These are phyloP conservation scores for Clonostachys rhizophaga DNA, from an alignment of 2,329 filamentous ascomycete genomes.

Conservation along the genomic window DNA sequence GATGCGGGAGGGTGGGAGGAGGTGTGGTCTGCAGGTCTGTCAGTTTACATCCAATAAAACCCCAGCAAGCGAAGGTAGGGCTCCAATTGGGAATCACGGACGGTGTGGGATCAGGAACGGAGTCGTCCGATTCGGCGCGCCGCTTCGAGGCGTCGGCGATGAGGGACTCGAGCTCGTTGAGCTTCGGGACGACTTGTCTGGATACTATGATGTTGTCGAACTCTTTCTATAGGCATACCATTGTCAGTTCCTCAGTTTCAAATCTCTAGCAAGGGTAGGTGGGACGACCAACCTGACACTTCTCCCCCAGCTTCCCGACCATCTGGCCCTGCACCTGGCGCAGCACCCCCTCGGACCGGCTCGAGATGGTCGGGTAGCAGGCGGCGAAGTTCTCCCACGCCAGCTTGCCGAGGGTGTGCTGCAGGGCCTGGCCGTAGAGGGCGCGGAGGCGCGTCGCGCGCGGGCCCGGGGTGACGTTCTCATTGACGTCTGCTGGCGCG, in stretches of 20 bases:
- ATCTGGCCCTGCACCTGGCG: constrained; percentile 53
- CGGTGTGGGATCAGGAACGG: no score
- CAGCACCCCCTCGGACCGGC: constrained; percentile 43
- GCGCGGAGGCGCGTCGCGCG: constrained; percentile 50
- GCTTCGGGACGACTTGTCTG: constrained; percentile 47
- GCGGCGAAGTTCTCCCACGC: constrained; percentile 52
- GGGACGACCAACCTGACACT: constrained; percentile 36
- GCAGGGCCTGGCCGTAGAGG: constrained; percentile 46
- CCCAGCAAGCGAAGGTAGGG: no score
- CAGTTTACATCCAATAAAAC: no score
- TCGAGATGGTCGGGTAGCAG: constrained; percentile 58
- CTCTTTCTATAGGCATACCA: constrained; percentile 33
- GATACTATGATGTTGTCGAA: constrained; percentile 49
- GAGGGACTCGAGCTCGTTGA: constrained; percentile 56
- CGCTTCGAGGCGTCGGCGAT: constrained; percentile 42
- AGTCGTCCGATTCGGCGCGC: constrained; percentile 15
- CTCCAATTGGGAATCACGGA: no score
- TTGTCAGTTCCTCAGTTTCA: no score
- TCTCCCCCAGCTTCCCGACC: constrained; percentile 47
- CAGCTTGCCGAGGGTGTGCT: constrained; percentile 49
- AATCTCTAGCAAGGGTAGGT: no score
- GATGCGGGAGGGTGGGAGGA: constrained; percentile 46
- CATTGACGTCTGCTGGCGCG: no score
- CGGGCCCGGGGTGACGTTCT: constrained; percentile 39
- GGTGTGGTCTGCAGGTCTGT: constrained; percentile 40